A percentile compares a stretch with the other conserved stretches of the same genome.
Conservation (phyloP, 371 early-diverging fungal species). For the Mortierella sp. region DNA sequence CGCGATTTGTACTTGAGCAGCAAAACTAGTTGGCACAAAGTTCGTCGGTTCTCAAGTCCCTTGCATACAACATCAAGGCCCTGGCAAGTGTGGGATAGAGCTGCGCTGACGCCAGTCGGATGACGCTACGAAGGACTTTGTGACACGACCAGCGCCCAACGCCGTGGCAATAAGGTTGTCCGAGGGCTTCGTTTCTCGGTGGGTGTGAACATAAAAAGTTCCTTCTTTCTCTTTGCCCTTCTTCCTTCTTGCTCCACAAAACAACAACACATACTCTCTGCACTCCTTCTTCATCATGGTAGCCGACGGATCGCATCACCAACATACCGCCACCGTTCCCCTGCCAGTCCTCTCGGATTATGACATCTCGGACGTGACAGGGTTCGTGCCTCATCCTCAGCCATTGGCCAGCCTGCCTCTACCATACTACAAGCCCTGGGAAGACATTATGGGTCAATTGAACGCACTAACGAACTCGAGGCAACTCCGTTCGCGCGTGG, state of each 20-base stretch:
- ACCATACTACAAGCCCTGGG: constrained; percentile 87
- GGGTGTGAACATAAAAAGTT: too few species aligned
- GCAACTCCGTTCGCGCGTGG: constrained; percentile 70
- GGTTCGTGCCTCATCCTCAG: constrained; percentile 56
- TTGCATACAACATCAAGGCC: too few species aligned
- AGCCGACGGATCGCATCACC: not conserved
- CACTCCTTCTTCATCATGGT: not conserved
- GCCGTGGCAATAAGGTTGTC: too few species aligned
- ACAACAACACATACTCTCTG: not conserved
- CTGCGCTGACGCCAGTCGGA: too few species aligned
- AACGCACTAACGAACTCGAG: constrained; percentile 78
- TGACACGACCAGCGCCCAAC: too few species aligned
- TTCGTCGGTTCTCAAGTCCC: too few species aligned
- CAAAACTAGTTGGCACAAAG: too few species aligned
- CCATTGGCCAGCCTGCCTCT: constrained; percentile 75
- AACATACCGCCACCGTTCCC: not conserved
- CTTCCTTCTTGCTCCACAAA: not conserved
- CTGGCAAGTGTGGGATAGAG: too few species aligned
- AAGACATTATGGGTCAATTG: constrained; percentile 79
- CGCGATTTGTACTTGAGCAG: too few species aligned
- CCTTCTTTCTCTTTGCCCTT: too few species aligned
- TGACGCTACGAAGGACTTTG: too few species aligned
- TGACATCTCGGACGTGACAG: constrained; percentile 30
- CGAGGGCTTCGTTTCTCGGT: too few species aligned
- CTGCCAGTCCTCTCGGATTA: constrained; percentile 41